These are phyloP conservation scores for Paracoccidioides brasiliensis DNA, from an alignment of 2,329 filamentous ascomycete species.

Conservation along the genomic window DNA sequence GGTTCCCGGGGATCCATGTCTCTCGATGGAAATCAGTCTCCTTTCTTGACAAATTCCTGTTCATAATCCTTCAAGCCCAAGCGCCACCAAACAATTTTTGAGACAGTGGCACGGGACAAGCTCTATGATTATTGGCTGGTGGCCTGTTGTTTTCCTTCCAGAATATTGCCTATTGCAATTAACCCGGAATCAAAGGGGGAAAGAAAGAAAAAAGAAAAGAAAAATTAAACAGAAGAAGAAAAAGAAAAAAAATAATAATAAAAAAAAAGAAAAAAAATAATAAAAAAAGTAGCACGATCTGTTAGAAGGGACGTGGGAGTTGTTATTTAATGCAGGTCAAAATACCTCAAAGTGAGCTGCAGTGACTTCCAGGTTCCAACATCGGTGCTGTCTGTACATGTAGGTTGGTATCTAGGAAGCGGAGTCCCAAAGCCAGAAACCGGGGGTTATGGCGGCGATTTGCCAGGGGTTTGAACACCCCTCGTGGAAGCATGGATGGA, in stretches of 20 bases:
- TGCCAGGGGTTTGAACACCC: background rate
- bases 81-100: background rate
- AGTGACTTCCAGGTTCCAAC: too few relatives aligned
- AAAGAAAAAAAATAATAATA: background rate
- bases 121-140: background rate
- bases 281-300: too few relatives aligned
- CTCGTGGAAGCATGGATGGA: background rate
- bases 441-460: background rate
- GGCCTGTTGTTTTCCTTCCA: background rate
- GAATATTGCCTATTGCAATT: background rate
- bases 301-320: too few relatives aligned
- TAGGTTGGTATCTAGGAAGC: background rate
- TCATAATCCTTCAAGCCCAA: background rate
- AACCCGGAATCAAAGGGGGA: background rate
- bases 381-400: too few relatives aligned
- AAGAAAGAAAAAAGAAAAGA: background rate
- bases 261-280: background rate
- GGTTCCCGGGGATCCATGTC: too few relatives aligned
- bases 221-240: background rate
- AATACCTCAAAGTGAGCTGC: background rate
- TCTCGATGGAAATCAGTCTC: too few relatives aligned
- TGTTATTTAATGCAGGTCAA: background rate
- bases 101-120: background rate
- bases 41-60: too few relatives aligned
- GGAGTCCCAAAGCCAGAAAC: background rate